These are phyloP conservation scores for Phytophthora boehmeriae DNA, from an alignment of 352 stramenopile genomes.

Conservation along the genomic window DNA sequence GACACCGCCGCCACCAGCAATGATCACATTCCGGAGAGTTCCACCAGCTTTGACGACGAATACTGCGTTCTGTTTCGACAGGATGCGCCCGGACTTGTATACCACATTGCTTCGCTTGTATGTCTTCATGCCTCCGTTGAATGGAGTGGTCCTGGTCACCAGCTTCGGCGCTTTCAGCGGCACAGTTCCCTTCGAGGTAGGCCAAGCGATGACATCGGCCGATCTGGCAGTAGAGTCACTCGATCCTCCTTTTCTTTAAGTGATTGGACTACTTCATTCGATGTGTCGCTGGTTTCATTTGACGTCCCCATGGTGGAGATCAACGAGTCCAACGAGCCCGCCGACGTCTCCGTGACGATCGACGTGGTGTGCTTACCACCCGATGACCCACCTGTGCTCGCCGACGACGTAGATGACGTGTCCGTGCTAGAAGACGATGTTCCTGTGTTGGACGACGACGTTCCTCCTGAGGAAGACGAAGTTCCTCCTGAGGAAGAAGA, in stretches of 20 bases:
- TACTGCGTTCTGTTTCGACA: slow-evolving; percentile 49
- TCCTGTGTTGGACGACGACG: too few species aligned
- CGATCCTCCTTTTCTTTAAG: neutral
- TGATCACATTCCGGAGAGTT: slow-evolving; percentile 68
- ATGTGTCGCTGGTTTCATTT: neutral
- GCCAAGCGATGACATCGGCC: slow-evolving; percentile 35
- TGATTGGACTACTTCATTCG: neutral
- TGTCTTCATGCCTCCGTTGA: slow-evolving; percentile 66
- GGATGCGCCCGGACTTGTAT: slow-evolving; percentile 39
- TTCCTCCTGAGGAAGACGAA: too few species aligned
- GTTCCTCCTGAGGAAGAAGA: too few species aligned
- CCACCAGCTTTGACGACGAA: slow-evolving; percentile 69
- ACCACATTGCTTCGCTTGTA: slow-evolving; percentile 61
- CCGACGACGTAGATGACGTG: slow-evolving; percentile 1
- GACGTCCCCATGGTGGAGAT: too few species aligned
- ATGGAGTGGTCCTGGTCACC: slow-evolving; percentile 39
- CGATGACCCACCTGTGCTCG: neutral
- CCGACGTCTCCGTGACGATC: too few species aligned
- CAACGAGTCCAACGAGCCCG: too few species aligned
- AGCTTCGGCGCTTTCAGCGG: slow-evolving; percentile 33
- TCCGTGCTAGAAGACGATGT: slow-evolving; percentile 1
- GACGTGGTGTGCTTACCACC: too few species aligned
- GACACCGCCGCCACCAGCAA: slow-evolving; percentile 54
- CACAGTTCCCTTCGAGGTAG: slow-evolving; percentile 44
- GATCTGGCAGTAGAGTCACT: slow-evolving; percentile 29